phyloP scores from a whole-genome alignment of 2,329 filamentous ascomycete species.

The Hypomyces rosellus region DNA sequence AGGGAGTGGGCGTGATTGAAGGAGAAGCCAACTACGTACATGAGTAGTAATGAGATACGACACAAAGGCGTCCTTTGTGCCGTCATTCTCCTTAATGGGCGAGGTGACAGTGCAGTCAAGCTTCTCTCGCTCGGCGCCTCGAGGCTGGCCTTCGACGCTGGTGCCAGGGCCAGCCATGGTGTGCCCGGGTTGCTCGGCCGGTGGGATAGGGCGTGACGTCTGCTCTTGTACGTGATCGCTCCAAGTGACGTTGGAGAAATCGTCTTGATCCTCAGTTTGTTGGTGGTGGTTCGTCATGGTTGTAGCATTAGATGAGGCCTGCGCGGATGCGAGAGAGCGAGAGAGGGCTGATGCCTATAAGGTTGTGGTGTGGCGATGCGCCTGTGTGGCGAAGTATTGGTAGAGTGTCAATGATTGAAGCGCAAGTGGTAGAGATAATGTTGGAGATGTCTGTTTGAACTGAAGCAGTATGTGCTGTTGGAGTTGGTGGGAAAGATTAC shows the following conservation, averaged over 20 bases:
- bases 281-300: conserved; percentile 28
- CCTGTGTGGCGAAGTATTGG: neutral
- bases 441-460: neutral
- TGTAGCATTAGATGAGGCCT: conserved; percentile 5
- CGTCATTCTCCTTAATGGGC: conserved; percentile 91
- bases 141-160: conserved; percentile 50
- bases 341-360: too few species aligned
- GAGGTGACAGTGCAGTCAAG: conserved; percentile 78
- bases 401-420: neutral
- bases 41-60: conserved; percentile 91
- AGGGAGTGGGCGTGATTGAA: neutral
- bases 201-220: conserved; percentile 13
- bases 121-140: conserved; percentile 62
- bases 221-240: conserved; percentile 50
- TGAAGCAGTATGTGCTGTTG: neutral
- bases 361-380: neutral
- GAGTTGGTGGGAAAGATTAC: conserved; percentile 3
- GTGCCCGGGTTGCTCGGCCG: conserved; percentile 22
- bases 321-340: too few species aligned
- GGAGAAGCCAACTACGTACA: conserved; percentile 42
- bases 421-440: neutral
- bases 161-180: conserved; percentile 40
- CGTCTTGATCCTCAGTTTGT: conserved; percentile 51
- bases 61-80: conserved; percentile 92
- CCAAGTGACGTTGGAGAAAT: conserved; percentile 81